Base-by-base conservation (phyloP, 1,139 yeast genomes). In the Sugiyamaella neomexicana region DNA sequence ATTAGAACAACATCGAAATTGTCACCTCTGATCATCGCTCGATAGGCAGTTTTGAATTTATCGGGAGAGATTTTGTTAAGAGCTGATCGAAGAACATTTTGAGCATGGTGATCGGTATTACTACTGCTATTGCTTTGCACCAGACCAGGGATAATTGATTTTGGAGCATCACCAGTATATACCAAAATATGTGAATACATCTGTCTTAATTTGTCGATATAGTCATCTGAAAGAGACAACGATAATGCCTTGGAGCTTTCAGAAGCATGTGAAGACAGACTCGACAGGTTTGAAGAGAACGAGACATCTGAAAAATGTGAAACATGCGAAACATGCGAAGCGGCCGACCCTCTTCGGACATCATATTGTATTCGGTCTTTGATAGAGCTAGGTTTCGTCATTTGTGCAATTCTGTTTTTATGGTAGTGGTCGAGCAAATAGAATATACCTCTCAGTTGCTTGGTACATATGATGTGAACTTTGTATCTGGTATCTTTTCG, bases 121-220 rank as follows among this genome's bases (percentile, higher is more conserved):
- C 32, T 34, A 8, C 32, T 44, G 39, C 31, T 44, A 40, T 31
- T 31, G 13, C 31, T n/a, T 12, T 8, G 12, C 23, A 20, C 64
- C 61, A 13, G 65, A 39, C 44, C 59, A 54, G 23, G 60, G 56
- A 51, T 58, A 64, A 50, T 52, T 54, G 52, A 32, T 36, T 71
- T 71, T 6, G 83, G 76, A 1, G 79, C 77, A 54, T 81, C 77
- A 2, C 89, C 93, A 75, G 83, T 78, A 54, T 77, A 80, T 54
- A 79, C 80, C 57, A 88, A 72, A 46, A 85, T 65, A 58, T 82
- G 79, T 39, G 86, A 82, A 91, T 93, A 86, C 50, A 83, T 76
- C 65, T 86, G 90, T 70, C 89, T 89, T 62, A 89, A 75, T 39
- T 76, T 75, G 13, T 31, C 16, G 10, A 44, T 25, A 32, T 44